Evolutionary conservation across 495 filamentous ascomycete species (phyloP).

Genomic region (Lasiosphaeriaceae sp.): DNA sequence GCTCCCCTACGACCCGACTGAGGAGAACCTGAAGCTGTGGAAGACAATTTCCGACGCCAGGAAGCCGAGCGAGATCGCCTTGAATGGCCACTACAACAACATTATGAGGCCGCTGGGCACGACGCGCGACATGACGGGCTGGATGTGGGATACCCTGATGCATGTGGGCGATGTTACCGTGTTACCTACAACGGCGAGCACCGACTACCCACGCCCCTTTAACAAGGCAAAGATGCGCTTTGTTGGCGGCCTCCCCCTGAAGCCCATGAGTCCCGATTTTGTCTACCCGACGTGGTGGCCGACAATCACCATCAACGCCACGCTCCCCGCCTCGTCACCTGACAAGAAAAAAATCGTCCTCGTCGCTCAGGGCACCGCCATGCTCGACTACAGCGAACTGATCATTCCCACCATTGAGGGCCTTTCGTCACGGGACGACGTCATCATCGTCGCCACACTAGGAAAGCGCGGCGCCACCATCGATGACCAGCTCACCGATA

Average conservation of each 20-base stretch:
- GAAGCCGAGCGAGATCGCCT: neutral
- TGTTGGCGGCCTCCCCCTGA: constrained; percentile 17
- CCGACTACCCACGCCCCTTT: constrained; percentile 10
- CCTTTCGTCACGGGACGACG: constrained; percentile 18
- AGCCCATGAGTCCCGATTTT: constrained; percentile 6
- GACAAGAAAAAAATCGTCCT: constrained; percentile 31
- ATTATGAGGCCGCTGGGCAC: constrained; percentile 3
- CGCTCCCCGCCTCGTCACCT: constrained; percentile 6
- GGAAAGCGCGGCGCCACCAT: constrained; percentile 18
- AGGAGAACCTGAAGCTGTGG: constrained; percentile 18
- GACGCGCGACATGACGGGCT: constrained; percentile 3
- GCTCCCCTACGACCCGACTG: constrained; percentile 17
- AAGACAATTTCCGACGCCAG: constrained; percentile 1
- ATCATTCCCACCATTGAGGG: constrained; percentile 33
- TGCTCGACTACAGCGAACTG: constrained; percentile 26
- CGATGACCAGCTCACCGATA: neutral
- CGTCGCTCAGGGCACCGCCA: constrained; percentile 36
- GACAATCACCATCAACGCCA: constrained; percentile 11
- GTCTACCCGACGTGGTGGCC: constrained; percentile 29
- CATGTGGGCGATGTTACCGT: constrained; percentile 31
- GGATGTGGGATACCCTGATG: constrained; percentile 14
- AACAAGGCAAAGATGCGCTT: constrained; percentile 1
- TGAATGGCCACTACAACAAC: constrained; percentile 24
- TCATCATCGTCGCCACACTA: constrained; percentile 33
- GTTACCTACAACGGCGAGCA: constrained; percentile 26